Evolutionary conservation across 371 early-diverging fungal genomes (phyloP), one percentile per base, ranked within the genome.

Genomic region (Mucor ambiguus): DNA sequence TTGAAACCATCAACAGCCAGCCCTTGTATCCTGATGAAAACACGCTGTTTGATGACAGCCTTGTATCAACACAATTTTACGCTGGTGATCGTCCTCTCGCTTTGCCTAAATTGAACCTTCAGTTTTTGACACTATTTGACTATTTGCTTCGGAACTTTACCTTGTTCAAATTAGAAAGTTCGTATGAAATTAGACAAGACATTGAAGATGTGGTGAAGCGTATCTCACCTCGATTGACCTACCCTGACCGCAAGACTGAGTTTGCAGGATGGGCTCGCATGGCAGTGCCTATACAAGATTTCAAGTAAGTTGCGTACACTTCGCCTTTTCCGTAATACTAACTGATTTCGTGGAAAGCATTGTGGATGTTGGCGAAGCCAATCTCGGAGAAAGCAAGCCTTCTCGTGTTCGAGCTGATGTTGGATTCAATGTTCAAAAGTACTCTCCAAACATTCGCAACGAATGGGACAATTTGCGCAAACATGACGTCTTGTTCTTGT

Each of bases 201-300:
- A 79, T 98, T 37, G 91, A 93, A 66, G 97, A 97, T 67, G 95
- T 89, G 0, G 90, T 96, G 0, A 82, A 83, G 30, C 85, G 97
- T 22, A 72, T 98, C 41, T 80, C 85, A 11, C 97, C 98, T 4
- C 75, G 84, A 3, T 66, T 80, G 26, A 84, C 81, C 2, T 85
- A 86, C 43, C 85, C 87, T 6, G 91, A 90, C 16, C 68, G 81
- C 24, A 76, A 73, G 11, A 89, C 87, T 8, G 87, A 84, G 37
- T 97, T 97, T 78, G 79, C 82, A 2, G 98, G 99, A 33, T 96
- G 96, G 95, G 90, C 96, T 3, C 80, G 96, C 49, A 97, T 96
- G 92, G 99, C 94, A 2, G 68, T 87, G 18, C 87, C 88, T 0
- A 82, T 97, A 28, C 83, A 86, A 7, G 64, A 75, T 37, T 79